phyloP scores from a whole-genome alignment of 768 basidiomycete species.

The Collybia sordida region DNA sequence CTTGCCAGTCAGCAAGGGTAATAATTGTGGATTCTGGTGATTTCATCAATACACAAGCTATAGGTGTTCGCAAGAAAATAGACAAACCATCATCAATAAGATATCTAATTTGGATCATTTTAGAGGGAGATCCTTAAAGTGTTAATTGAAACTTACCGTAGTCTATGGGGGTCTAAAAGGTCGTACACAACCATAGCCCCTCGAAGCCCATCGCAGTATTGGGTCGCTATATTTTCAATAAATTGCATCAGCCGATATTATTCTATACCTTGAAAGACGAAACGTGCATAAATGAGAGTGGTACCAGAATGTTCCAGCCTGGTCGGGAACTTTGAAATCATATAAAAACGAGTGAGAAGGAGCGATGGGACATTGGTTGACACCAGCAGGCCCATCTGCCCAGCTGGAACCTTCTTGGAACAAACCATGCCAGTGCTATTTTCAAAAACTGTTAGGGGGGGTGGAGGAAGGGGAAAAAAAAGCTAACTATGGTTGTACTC shows the following conservation, averaged over 20 bases:
- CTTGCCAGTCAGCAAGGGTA: slow-evolving; percentile 4
- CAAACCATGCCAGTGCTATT: slow-evolving; percentile 3
- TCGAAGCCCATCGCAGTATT: slow-evolving; percentile 5
- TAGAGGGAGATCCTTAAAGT: background rate
- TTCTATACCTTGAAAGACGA: background rate
- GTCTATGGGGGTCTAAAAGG: background rate
- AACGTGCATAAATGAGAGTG: slow-evolving; percentile 2
- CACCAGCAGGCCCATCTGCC: slow-evolving; percentile 2
- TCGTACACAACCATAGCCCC: slow-evolving; percentile 2
- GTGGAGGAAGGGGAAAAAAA: background rate
- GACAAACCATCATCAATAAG: slow-evolving; percentile 1
- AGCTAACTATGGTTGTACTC: slow-evolving; percentile 1
- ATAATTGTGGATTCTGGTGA: background rate
- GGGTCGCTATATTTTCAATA: background rate
- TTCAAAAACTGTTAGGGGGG: no score
- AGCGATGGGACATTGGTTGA: background rate
- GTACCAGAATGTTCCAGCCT: slow-evolving; percentile 7
- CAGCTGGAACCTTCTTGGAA: slow-evolving; percentile 2
- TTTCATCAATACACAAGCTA: background rate
- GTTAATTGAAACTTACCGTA: background rate
- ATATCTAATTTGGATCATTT: background rate
- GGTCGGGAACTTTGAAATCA: slow-evolving; percentile 1
- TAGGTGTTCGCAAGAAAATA: background rate
- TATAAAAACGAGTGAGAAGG: slow-evolving; percentile 2
- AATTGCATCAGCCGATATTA: background rate